Conservation (phyloP, 768 basidiomycete genomes). For the Rhodotorula toruloides region DNA sequence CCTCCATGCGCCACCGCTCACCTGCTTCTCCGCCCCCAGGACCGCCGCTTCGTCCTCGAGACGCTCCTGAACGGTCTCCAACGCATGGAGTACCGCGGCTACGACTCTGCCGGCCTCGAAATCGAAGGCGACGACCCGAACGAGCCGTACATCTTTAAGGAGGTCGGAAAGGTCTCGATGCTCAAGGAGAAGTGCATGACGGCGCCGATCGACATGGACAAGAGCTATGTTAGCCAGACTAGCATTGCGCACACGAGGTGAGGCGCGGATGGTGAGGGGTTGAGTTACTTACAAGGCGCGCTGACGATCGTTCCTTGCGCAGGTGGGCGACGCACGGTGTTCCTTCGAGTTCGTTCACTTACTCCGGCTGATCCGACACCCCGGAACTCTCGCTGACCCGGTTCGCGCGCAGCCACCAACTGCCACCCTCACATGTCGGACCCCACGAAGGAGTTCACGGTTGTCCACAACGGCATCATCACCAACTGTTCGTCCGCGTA, state of each 20-base stretch:
- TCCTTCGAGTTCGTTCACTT: constrained; percentile 20
- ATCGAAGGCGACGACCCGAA: constrained; percentile 85
- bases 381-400: neutral
- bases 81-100: constrained; percentile 95
- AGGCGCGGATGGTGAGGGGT: neutral
- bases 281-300: no score
- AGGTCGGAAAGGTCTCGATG: constrained; percentile 93
- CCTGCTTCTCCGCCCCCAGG: constrained; percentile 50
- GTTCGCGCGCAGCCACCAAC: constrained; percentile 71
- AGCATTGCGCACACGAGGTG: constrained; percentile 92
- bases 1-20: neutral
- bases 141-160: constrained; percentile 80
- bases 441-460: constrained; percentile 67
- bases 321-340: constrained; percentile 90
- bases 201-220: constrained; percentile 57
- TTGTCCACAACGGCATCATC: constrained; percentile 99
- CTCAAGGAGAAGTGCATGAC: constrained; percentile 81
- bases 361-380: neutral
- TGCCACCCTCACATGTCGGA: constrained; percentile 94
- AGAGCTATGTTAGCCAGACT: constrained; percentile 76
- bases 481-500: constrained; percentile 62
- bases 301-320: no score
- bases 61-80: constrained; percentile 83
- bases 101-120: constrained; percentile 69
- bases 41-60: constrained; percentile 84